Conservation (phyloP, 2,329 filamentous ascomycete genomes). For the Clarireedia sp. region DNA sequence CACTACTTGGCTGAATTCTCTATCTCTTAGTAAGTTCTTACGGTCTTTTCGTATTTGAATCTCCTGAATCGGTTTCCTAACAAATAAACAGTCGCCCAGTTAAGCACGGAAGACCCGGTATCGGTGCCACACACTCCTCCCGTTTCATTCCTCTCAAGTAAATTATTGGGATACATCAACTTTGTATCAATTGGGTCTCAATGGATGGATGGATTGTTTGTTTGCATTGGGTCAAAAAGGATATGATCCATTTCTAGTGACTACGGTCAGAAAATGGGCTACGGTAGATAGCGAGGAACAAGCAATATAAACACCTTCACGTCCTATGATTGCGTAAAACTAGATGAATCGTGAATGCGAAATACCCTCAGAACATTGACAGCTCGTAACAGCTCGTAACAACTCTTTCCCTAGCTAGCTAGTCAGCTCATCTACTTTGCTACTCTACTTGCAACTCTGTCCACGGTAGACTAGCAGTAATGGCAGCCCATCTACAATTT, state of each 20-base stretch:
- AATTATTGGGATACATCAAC: conserved; percentile 29
- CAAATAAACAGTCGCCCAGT: conserved; percentile 75
- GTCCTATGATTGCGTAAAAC: background rate
- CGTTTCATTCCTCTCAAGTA: conserved; percentile 99
- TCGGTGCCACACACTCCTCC: conserved; percentile 99
- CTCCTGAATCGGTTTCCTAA: background rate
- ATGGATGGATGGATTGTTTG: conserved; percentile 3
- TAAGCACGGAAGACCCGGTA: conserved; percentile 99
- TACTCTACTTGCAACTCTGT: too few relatives aligned
- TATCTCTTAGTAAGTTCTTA: conserved; percentile 89
- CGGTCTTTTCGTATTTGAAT: background rate
- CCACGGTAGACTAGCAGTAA: too few relatives aligned
- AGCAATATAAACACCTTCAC: conserved; percentile 1
- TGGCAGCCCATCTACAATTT: too few relatives aligned
- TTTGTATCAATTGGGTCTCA: conserved; percentile 16
- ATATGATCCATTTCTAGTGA: background rate
- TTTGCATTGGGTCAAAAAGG: conserved; percentile 2
- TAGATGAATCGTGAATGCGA: background rate
- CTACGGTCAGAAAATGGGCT: conserved; percentile 1
- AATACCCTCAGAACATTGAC: background rate
- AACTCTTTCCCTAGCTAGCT: too few relatives aligned
- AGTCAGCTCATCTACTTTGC: too few relatives aligned
- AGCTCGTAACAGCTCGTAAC: too few relatives aligned
- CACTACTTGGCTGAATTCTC: conserved; percentile 99
- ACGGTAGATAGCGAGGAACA: conserved; percentile 2